A percentile compares a stretch with the other conserved stretches of the same genome.
phyloP scores from a whole-genome alignment of 805 yeast genomes.

The Yarrowia alimentaria region DNA sequence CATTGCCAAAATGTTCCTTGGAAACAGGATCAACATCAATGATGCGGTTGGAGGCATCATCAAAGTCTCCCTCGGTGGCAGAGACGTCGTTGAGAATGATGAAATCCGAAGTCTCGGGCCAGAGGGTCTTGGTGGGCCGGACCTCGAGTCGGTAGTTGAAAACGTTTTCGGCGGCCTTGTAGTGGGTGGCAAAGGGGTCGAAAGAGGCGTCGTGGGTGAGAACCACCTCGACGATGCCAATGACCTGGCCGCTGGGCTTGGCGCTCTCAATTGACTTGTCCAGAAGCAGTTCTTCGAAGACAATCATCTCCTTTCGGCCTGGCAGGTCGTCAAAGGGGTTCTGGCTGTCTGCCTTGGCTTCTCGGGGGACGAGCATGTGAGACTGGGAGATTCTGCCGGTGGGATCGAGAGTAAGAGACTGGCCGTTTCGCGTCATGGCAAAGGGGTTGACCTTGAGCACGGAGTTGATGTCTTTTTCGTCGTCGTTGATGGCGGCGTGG shows the following conservation, averaged over 20 bases:
- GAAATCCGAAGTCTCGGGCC: slow-evolving; percentile 3
- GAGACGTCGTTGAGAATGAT: slow-evolving; percentile 8
- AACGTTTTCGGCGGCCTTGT: slow-evolving; percentile 1
- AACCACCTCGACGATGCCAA: slow-evolving; percentile 21
- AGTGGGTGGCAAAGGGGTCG: slow-evolving; percentile 15
- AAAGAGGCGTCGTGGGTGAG: slow-evolving; percentile 12
- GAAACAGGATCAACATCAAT: slow-evolving; percentile 12
- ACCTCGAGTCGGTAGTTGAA: slow-evolving; percentile 21
- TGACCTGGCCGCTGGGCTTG: slow-evolving; percentile 16
- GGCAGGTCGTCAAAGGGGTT: slow-evolving; percentile 21
- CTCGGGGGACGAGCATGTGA: slow-evolving; percentile 7
- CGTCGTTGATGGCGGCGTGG: slow-evolving; percentile 23
- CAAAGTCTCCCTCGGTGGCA: not conserved
- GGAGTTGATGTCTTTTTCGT: slow-evolving; percentile 21
- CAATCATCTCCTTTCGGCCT: slow-evolving; percentile 17
- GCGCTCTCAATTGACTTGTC: slow-evolving; percentile 20
- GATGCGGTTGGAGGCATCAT: slow-evolving; percentile 5
- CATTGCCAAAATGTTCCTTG: slow-evolving; percentile 7
- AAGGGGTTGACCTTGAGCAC: slow-evolving; percentile 19
- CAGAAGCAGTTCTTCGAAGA: slow-evolving; percentile 15
- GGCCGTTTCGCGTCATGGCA: slow-evolving; percentile 23
- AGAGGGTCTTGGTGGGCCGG: slow-evolving; percentile 13
- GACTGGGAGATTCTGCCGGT: slow-evolving; percentile 26
- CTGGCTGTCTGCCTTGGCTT: slow-evolving; percentile 7
- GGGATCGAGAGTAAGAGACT: slow-evolving; percentile 23